Percentiles rank a stretch among this genome's conserved stretches.
phyloP scores from a whole-genome alignment of 495 filamentous ascomycete species.

The Tetracladium setigerum region DNA sequence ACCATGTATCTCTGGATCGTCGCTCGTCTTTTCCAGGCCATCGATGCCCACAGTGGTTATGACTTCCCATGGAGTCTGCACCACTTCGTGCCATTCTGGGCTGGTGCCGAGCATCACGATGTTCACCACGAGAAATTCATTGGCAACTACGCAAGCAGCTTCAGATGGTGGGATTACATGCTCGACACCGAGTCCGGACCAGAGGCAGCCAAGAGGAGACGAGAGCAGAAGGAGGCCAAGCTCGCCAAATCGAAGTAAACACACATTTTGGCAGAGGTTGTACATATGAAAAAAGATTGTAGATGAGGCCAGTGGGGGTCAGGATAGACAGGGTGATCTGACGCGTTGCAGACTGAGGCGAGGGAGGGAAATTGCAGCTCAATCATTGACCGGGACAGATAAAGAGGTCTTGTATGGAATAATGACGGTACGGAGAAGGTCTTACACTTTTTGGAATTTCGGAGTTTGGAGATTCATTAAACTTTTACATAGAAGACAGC shows the following conservation, averaged over 20 bases:
- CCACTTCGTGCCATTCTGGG: constrained; percentile 97
- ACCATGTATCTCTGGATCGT: constrained; percentile 99
- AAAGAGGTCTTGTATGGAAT: too few relatives aligned
- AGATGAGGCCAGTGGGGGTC: not conserved
- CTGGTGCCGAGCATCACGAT: constrained; percentile 94
- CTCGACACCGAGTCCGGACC: constrained; percentile 90
- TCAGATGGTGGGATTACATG: constrained; percentile 97
- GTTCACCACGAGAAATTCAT: constrained; percentile 96
- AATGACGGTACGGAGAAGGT: too few relatives aligned
- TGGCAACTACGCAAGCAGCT: constrained; percentile 95
- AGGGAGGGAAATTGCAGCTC: too few relatives aligned
- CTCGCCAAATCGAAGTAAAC: constrained; percentile 27
- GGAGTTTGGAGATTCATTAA: too few relatives aligned
- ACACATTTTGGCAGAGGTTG: not conserved
- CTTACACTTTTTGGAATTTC: too few relatives aligned
- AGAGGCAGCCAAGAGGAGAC: constrained; percentile 75
- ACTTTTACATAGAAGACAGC: too few relatives aligned
- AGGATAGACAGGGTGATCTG: constrained; percentile 1
- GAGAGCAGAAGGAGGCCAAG: constrained; percentile 67
- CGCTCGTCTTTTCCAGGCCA: constrained; percentile 89
- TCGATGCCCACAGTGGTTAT: constrained; percentile 94
- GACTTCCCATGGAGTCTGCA: constrained; percentile 97
- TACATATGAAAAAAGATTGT: not conserved
- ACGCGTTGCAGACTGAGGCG: constrained; percentile 4
- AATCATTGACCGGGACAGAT: too few relatives aligned